Evolutionary conservation across 2,329 filamentous ascomycete genomes (phyloP), one percentile per base, ranked within the genome.

Genomic region (Verticillium longisporum): DNA sequence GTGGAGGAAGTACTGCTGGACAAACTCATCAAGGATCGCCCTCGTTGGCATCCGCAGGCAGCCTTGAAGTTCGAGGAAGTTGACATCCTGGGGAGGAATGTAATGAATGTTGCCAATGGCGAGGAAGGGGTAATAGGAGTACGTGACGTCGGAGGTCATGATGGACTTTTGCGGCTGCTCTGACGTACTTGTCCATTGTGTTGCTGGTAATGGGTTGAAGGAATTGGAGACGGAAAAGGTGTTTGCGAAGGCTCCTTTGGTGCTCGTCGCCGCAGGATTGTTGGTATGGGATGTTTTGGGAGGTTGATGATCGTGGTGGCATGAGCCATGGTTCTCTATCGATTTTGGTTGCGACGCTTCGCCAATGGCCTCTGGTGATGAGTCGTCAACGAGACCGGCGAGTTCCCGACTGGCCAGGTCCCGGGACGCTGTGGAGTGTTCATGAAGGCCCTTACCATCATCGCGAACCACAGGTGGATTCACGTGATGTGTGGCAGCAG

Each of bases 1-100:
- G 59, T 79, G 77, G 13, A 79, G 67, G 60, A 80, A 80, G 63
- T 79, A 80, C 57, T 80, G 75, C 64, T 77, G 74, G 4, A 83
- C 71, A 61, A 83, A 81, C 57, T 80, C 77, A 58, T 81, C 76
- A 0, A 81, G 68, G 1, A 78, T 69, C 1, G 69, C 62, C 26
- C 72, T 70, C 0, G 72, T 75, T 0, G 80, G 80, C 6, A 83
- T 68, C 18, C 74, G 73, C 1, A 82, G 70, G 63, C 78, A 81
- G 4, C 77, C 76, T 62, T 82, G 78, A 1, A 75, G 71, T 57
- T 77, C 74, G 38, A 82, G 70, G 62, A 77, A 81, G 62, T 76
- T 77, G 62, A 80, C 73, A 65, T 82, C 79, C 64, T 80, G 77
- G 0, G 75, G 73, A 57, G 77, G 73, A 56, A 78, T 73, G 59